Evolutionary conservation across 2,329 filamentous ascomycete genomes (phyloP), one percentile per base, ranked within the genome.

Genomic region (Trichoderma sp.): DNA sequence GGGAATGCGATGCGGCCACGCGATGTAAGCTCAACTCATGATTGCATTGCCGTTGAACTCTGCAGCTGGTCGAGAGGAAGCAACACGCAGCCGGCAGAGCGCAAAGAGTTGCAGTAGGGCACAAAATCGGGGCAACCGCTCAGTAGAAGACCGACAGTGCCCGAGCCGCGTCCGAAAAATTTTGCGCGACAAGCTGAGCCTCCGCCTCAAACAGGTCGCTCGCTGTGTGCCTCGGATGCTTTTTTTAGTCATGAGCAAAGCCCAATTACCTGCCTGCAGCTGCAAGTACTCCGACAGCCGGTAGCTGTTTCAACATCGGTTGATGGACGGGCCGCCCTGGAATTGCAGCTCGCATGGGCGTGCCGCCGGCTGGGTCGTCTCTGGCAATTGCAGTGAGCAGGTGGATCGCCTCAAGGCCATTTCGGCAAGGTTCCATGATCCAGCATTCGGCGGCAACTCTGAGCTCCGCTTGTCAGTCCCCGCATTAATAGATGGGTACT

Each of bases 381-480:
- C 61, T 55, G 5, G 52, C 35, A 37, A 58, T 59, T 43, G 29
- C n/a, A 67, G 24, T 35, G 14, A 55, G 63, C 58, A 55, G 47
- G n/a, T 49, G 47, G 63, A 67, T 35, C 63, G 55, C 40, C 35
- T 21, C 35, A 21, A 10, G 63, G 29, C 40, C 61, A 67, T 67
- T 55, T 58, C 63, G 53, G 63, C 55, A 59, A 49, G 63, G 63
- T 66, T 66, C 63, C 53, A 66, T 35, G 33, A 43, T 43, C 13
- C 57, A 59, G 57, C 57, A 40, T 24, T 68, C 57, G 56, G 65
- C 65, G 65, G 56, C 57, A 68, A 55, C 58, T 60, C 27, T 68
- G 66, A 57, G 58, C 66, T 68, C 66, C 66, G 66, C 66, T 52
- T 49, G 57, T 59, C 66, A 56, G 58, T 61, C 61, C 68, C 68